These are phyloP conservation scores for Usnea hakonensis DNA, from an alignment of 495 filamentous ascomycete species.

Conservation along the genomic window DNA sequence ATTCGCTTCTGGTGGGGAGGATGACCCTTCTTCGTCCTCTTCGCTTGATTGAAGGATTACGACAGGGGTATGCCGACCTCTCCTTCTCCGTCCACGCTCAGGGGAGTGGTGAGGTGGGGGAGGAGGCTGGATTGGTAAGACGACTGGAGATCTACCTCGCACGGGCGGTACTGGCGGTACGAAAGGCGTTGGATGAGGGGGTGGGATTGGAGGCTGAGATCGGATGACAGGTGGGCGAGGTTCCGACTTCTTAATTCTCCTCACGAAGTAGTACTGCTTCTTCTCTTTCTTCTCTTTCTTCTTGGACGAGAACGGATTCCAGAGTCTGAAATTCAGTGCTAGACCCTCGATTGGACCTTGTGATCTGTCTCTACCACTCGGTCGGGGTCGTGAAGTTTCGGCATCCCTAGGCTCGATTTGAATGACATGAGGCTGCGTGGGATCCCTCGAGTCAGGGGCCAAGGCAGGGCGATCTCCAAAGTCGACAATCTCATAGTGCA, in stretches of 20 bases:
- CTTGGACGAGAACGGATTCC: constrained; percentile 16
- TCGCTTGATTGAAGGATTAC: neutral
- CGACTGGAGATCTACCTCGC: neutral
- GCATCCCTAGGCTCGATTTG: neutral
- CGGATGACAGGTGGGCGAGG: neutral
- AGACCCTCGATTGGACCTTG: neutral
- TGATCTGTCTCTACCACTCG: neutral
- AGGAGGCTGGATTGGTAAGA: constrained; percentile 7
- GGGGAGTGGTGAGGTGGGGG: neutral
- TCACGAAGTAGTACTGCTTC: neutral
- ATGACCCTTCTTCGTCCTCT: constrained; percentile 7
- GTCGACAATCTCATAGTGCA: neutral
- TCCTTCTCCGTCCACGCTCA: neutral
- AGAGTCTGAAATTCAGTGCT: constrained; percentile 4
- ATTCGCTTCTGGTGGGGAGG: constrained; percentile 7
- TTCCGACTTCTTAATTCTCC: neutral
- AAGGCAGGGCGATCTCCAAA: constrained; percentile 9
- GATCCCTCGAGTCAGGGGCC: neutral
- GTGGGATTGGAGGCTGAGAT: constrained; percentile 14
- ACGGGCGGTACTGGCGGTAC: neutral
- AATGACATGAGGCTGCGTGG: neutral
- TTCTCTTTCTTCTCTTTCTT: constrained; percentile 6
- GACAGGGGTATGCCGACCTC: neutral
- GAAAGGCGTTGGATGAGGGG: neutral
- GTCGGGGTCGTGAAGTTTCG: neutral